Evolutionary conservation across 768 basidiomycete species (phyloP), one percentile per base, ranked within the genome.

Genomic region (Agaricus bisporus): DNA sequence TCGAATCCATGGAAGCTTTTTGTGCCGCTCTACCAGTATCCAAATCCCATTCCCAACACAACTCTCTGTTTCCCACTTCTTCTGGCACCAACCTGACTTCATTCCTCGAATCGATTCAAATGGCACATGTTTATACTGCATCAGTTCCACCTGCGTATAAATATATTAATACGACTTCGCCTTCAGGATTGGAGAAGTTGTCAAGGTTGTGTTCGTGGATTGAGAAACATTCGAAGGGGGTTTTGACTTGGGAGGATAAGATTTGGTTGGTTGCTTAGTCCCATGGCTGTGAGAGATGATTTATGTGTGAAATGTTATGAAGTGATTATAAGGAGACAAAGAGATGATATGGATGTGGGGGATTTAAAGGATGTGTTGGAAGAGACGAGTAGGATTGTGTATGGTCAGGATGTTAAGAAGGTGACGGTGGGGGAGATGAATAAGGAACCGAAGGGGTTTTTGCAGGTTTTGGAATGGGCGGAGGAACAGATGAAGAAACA

Each of bases 231-330:
- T 42, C 14, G 36, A 49, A 50, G 39, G 47, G 52, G 1, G 20
- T 45, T 43, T 58, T 81, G 28, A 70, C 75, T 20, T 59, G 78
- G 14, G 56, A 56, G 7, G 81, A 83, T 52, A 74, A 76, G 17
- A 12, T 11, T 14, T 7, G 11, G 11, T 29, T 48, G 29, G 56
- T 60, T 78, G 42, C 63, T 73, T 39, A 78, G 82, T 15, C 87
- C 87, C 1, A 65, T 82, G 8, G 70, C 78, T 8, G 81, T 78
- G 78, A 64, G 71, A 15, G 81, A 84, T 52, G 26, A 44, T 5
- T n/a, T 17, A 1, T 65, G 51, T 74, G 3, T 15, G 17, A 14
- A 47, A 59, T 61, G 43, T 35, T 15, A 8, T 32, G 51, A 45
- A 35, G 51, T 44, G 22, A 52, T 52, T 22, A 32, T 45, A 3